A percentile compares a stretch with the other conserved stretches of the same genome.
Conservation (phyloP, 2,329 filamentous ascomycete species). For the Aspergillus glaucus region DNA sequence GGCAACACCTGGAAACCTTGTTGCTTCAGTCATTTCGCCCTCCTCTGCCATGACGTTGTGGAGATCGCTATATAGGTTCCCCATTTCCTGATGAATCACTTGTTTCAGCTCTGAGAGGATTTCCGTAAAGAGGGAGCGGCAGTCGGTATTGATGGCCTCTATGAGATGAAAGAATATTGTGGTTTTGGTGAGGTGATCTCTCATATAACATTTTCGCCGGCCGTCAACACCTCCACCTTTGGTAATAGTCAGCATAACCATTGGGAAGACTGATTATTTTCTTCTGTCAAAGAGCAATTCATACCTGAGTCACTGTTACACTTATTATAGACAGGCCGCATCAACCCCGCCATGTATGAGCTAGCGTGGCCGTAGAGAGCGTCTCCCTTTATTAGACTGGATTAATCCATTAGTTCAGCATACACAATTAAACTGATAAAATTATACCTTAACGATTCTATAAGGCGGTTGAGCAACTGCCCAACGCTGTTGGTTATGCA, state of each 20-base stretch:
- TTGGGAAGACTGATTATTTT: not conserved
- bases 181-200: not conserved
- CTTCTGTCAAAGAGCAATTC: not conserved
- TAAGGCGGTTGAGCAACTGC: not conserved
- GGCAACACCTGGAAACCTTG: not conserved
- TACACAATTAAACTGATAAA: not conserved
- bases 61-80: not conserved
- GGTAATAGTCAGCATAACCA: not conserved
- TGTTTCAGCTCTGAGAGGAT: not conserved
- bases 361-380: slow-evolving; percentile 5
- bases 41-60: not conserved
- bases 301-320: slow-evolving; percentile 6
- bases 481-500: not conserved
- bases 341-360: slow-evolving; percentile 7
- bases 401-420: not conserved
- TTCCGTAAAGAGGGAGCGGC: not conserved
- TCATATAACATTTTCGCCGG: not conserved
- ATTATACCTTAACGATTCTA: not conserved
- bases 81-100: not conserved
- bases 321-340: slow-evolving; percentile 7
- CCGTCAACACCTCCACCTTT: not conserved
- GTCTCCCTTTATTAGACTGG: slow-evolving; percentile 2
- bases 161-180: not conserved
- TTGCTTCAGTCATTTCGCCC: not conserved
- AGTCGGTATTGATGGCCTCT: not conserved